Evolutionary conservation across 257 asterid genomes (phyloP).

Genomic region (Fraxinus pennsylvanica): DNA sequence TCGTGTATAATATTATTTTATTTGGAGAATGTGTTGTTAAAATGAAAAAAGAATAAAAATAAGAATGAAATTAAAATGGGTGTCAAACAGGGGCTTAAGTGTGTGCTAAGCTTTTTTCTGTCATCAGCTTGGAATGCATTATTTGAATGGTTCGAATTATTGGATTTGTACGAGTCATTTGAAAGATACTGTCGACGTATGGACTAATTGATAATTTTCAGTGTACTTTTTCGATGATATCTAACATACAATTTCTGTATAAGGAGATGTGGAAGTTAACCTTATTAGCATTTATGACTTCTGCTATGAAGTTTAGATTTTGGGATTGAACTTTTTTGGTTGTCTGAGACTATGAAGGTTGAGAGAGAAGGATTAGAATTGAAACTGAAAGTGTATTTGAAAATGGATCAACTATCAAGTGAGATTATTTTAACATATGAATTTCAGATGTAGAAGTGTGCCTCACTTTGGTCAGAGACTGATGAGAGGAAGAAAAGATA

Average conservation of each 20-base stretch:
- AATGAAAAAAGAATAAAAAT: too few relatives aligned
- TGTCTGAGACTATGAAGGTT: not conserved
- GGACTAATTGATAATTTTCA: not conserved
- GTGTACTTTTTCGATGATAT: conserved; percentile 1
- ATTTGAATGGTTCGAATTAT: conserved; percentile 3
- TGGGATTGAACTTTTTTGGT: not conserved
- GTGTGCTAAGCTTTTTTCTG: not conserved
- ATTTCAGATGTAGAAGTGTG: not conserved
- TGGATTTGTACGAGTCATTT: not conserved
- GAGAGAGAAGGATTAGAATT: not conserved
- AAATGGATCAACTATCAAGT: not conserved
- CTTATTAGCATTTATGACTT: not conserved
- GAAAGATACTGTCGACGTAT: conserved; percentile 14
- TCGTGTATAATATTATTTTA: too few relatives aligned
- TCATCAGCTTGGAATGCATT: conserved; percentile 7
- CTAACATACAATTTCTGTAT: not conserved
- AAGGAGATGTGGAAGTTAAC: not conserved
- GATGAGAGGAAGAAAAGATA: not conserved
- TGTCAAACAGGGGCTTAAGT: not conserved
- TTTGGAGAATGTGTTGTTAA: too few relatives aligned
- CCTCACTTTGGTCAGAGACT: conserved; percentile 14
- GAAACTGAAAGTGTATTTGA: not conserved
- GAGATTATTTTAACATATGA: not conserved
- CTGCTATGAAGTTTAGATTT: conserved; percentile 5
- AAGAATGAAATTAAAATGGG: too few relatives aligned